A percentile compares a stretch with the other conserved stretches of the same genome.
phyloP scores from a whole-genome alignment of 2,329 filamentous ascomycete genomes.

The Geosmithia putterillii region DNA sequence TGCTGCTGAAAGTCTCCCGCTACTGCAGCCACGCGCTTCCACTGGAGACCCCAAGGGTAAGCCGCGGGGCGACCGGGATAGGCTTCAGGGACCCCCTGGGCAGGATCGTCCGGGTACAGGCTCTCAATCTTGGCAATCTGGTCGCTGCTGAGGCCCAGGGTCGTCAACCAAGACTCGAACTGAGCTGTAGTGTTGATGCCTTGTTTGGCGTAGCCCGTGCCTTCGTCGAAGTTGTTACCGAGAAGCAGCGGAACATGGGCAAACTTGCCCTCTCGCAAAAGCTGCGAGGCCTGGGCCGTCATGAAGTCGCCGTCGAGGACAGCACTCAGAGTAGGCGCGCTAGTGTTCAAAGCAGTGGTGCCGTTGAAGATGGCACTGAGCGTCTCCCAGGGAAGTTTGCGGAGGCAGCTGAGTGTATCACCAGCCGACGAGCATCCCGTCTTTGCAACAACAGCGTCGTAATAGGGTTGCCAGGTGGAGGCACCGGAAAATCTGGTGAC shows the following conservation, averaged over 20 bases:
- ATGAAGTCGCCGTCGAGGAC: conserved; percentile 22
- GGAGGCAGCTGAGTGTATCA: conserved; percentile 12
- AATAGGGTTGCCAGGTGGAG: not conserved
- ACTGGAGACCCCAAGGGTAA: conserved; percentile 8
- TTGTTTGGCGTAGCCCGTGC: conserved; percentile 32
- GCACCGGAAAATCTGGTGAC: not conserved
- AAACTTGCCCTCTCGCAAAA: conserved; percentile 43
- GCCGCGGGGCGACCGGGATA: conserved; percentile 35
- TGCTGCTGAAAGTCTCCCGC: not conserved
- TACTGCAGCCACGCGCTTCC: conserved; percentile 5
- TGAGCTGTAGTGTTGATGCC: conserved; percentile 40
- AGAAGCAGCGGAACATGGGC: conserved; percentile 49
- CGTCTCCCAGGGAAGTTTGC: conserved; percentile 10
- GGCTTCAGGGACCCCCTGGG: conserved; percentile 1
- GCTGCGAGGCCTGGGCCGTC: conserved; percentile 26
- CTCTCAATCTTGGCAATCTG: not conserved
- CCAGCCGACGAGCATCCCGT: conserved; percentile 7
- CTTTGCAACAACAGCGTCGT: conserved; percentile 7
- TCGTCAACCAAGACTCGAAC: conserved; percentile 15
- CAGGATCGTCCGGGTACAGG: not conserved
- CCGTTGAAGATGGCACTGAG: conserved; percentile 12
- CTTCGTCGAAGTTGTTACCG: conserved; percentile 53
- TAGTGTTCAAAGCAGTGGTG: conserved; percentile 1
- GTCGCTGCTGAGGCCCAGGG: not conserved
- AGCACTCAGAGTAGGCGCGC: conserved; percentile 8